Percentiles rank a stretch among this genome's conserved stretches.
Conservation (phyloP, 225 moss, liverwort and hornwort species). For the Polytrichum commune region DNA sequence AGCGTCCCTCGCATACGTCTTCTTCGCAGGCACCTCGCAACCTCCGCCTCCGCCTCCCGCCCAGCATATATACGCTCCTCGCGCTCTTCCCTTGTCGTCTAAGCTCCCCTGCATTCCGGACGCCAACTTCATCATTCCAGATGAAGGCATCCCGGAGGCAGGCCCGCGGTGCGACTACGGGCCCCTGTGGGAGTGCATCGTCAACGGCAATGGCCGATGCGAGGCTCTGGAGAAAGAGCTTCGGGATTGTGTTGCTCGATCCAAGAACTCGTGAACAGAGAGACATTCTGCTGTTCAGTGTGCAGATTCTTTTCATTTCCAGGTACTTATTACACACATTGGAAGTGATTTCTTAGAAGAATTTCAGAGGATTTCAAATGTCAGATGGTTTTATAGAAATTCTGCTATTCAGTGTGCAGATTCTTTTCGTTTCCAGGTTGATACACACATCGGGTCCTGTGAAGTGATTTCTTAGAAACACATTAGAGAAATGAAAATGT, state of each 20-base stretch:
- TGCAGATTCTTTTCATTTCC: too few relatives aligned
- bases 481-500: too few relatives aligned
- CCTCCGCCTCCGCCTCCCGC: not conserved
- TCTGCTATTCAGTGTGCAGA: too few relatives aligned
- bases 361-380: too few relatives aligned
- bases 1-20: conserved; percentile 7
- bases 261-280: not conserved
- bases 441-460: too few relatives aligned
- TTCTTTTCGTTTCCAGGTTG: too few relatives aligned
- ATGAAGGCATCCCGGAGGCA: conserved; percentile 7
- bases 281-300: too few relatives aligned
- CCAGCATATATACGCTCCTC: conserved; percentile 13
- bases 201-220: conserved; percentile 46
- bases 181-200: conserved; percentile 35
- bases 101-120: conserved; percentile 27
- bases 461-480: too few relatives aligned
- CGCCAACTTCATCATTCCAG: conserved; percentile 30
- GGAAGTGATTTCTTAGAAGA: too few relatives aligned
- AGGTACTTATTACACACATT: too few relatives aligned
- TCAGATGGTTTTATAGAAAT: too few relatives aligned
- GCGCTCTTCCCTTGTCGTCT: conserved; percentile 27
- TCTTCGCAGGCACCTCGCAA: not conserved
- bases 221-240: conserved; percentile 34
- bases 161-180: conserved; percentile 28
- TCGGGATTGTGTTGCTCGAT: conserved; percentile 18